phyloP scores from a whole-genome alignment of 352 stramenopile genomes.

The Pythium brachiatum region DNA sequence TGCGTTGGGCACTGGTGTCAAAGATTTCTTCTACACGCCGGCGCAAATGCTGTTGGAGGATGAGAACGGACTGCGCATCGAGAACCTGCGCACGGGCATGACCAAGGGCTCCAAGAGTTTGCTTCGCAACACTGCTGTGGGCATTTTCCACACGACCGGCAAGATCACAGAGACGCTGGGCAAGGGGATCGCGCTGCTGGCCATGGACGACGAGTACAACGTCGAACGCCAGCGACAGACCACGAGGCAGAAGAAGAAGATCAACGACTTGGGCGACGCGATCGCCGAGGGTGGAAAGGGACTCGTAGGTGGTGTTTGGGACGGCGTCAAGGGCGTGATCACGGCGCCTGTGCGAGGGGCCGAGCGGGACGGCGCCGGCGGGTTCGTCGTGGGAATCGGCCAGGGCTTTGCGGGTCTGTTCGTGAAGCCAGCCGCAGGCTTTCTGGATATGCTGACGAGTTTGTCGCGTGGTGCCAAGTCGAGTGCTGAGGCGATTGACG shows the following conservation, averaged over 20 bases:
- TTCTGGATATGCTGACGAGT: constrained; percentile 81
- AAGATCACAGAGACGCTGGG: constrained; percentile 89
- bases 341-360: constrained; percentile 73
- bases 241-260: constrained; percentile 70
- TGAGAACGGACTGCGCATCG: constrained; percentile 80
- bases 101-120: constrained; percentile 87
- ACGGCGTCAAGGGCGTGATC: constrained; percentile 81
- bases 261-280: constrained; percentile 74
- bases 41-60: constrained; percentile 91
- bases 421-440: constrained; percentile 79
- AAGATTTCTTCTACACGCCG: constrained; percentile 95
- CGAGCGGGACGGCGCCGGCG: constrained; percentile 68
- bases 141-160: constrained; percentile 88
- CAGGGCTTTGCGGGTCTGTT: constrained; percentile 82
- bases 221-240: constrained; percentile 74
- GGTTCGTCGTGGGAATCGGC: constrained; percentile 82
- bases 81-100: constrained; percentile 86
- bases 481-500: constrained; percentile 76
- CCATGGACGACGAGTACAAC: constrained; percentile 89
- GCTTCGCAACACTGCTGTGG: constrained; percentile 81
- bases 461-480: constrained; percentile 79
- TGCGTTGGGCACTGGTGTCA: constrained; percentile 87
- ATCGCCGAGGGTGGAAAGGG: constrained; percentile 83
- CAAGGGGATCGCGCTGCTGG: constrained; percentile 80
- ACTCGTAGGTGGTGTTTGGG: constrained; percentile 75